These are phyloP conservation scores for Chrysanthemum makinoi DNA, from an alignment of 129 eudicot species.

Conservation along the genomic window DNA sequence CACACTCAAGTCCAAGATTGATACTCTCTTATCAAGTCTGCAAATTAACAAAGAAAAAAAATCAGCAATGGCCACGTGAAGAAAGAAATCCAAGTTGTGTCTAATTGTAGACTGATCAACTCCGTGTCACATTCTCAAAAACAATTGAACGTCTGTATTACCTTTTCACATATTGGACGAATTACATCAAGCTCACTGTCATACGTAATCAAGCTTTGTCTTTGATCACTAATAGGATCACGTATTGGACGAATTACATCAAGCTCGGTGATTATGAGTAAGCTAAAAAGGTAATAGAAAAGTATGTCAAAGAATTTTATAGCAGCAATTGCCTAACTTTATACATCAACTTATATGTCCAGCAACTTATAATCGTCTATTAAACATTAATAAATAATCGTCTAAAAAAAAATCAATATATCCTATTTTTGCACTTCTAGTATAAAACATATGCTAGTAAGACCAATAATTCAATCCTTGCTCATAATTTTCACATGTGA, in stretches of 20 bases:
- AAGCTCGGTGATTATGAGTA: slow-evolving; percentile 49
- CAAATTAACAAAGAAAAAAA: background rate
- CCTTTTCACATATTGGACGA: no score
- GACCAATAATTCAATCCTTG: no score
- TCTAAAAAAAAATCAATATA: no score
- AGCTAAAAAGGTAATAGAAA: slow-evolving; percentile 29
- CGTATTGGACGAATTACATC: slow-evolving; percentile 48
- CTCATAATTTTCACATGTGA: no score
- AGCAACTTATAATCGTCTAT: no score
- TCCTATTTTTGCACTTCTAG: no score
- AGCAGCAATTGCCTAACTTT: background rate
- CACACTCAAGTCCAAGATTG: slow-evolving; percentile 6
- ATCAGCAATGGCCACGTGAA: background rate
- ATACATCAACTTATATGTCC: slow-evolving; percentile 1
- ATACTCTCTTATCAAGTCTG: slow-evolving; percentile 11
- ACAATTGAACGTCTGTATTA: no score
- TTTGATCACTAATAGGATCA: slow-evolving; percentile 62
- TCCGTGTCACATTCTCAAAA: no score
- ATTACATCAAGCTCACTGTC: slow-evolving; percentile 13
- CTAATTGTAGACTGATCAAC: background rate
- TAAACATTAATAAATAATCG: no score
- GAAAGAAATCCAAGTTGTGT: background rate
- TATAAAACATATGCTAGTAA: no score
- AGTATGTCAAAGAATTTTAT: slow-evolving; percentile 2
- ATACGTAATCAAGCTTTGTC: slow-evolving; percentile 22